Percentiles rank a stretch among this genome's conserved stretches.
Evolutionary conservation across 176 grass and related monocot genomes (phyloP).

Genomic region (Eleusine coracana): DNA sequence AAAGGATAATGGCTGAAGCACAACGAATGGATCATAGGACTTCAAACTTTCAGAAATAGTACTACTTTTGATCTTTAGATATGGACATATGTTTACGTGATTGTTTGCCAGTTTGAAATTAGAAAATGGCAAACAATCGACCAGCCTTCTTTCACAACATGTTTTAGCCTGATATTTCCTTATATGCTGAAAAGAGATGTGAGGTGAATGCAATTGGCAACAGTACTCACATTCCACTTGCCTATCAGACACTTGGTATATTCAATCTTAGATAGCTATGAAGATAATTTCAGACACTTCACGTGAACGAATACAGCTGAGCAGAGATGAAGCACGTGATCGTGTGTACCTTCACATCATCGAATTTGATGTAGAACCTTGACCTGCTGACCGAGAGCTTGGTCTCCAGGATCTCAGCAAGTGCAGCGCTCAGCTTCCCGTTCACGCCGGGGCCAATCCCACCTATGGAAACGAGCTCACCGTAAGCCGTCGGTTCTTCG

Average conservation of each 20-base stretch:
- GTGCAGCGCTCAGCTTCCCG: slow-evolving; percentile 72
- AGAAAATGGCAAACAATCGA: not conserved
- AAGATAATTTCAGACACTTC: not conserved
- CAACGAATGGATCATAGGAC: not conserved
- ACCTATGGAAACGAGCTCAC: slow-evolving; percentile 85
- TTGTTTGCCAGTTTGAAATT: not conserved
- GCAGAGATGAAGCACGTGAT: not conserved
- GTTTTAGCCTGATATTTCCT: not conserved
- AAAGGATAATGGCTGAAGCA: not conserved
- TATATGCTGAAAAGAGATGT: not conserved
- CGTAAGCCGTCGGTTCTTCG: slow-evolving; percentile 81
- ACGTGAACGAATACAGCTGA: not conserved
- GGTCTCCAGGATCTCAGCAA: slow-evolving; percentile 82
- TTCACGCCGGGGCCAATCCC: slow-evolving; percentile 81
- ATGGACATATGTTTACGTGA: too few relatives aligned
- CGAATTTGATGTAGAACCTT: slow-evolving; percentile 94
- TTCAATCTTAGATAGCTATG: not conserved
- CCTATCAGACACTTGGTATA: not conserved
- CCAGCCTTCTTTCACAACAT: not conserved
- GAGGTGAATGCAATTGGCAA: not conserved
- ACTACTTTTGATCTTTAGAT: not conserved
- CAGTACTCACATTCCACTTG: not conserved
- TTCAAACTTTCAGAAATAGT: not conserved
- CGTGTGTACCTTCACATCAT: slow-evolving; percentile 65
- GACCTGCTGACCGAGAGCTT: slow-evolving; percentile 71